These are phyloP conservation scores for Sanghuangporus weigelae DNA, from an alignment of 1,284 basidiomycete genomes.

Conservation along the genomic window DNA sequence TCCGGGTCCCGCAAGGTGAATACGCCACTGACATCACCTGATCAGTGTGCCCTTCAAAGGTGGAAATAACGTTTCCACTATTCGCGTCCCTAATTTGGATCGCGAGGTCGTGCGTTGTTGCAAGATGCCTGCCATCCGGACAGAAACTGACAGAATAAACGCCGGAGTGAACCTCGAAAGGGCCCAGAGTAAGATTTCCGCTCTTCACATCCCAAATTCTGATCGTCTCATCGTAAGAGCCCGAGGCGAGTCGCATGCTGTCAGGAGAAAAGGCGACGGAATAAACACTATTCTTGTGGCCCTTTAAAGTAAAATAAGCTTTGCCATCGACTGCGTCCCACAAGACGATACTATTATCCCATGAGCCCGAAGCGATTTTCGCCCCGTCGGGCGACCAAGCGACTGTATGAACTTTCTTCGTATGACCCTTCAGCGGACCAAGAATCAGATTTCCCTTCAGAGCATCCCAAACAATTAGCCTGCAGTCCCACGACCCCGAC, in stretches of 20 bases:
- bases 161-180: neutral
- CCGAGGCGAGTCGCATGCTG: conserved; percentile 2
- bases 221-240: conserved; percentile 14
- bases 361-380: neutral
- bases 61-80: neutral
- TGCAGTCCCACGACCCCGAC: too few relatives aligned
- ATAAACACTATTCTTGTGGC: neutral
- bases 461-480: too few relatives aligned
- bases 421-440: conserved; percentile 6
- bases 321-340: neutral
- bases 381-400: conserved; percentile 10
- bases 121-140: neutral
- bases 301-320: neutral
- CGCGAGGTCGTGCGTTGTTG: neutral
- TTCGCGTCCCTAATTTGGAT: neutral
- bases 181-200: neutral
- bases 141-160: conserved; percentile 1
- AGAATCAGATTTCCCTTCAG: neutral
- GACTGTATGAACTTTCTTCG: conserved; percentile 16
- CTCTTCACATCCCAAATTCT: conserved; percentile 15
- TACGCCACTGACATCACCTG: neutral
- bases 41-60: neutral
- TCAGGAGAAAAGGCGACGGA: conserved; percentile 14
- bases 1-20: neutral
- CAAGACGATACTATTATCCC: neutral